A percentile compares a stretch with the other conserved stretches of the same genome.
These are phyloP conservation scores for Ceriops zippeliana DNA, from an alignment of 345 rosid genomes.

Conservation along the genomic window DNA sequence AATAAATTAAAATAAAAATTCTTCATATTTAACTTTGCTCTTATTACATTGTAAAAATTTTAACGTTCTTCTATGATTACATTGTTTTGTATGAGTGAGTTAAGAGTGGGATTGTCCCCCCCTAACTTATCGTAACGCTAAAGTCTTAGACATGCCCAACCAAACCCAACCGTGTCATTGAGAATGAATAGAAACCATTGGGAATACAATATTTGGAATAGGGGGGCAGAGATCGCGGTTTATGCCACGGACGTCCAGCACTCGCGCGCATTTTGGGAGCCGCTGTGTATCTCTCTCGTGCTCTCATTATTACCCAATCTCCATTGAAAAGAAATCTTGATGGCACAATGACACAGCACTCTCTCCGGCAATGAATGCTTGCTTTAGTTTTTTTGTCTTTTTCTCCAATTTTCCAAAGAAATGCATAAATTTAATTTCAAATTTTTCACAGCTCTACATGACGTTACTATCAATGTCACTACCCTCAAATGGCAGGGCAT, in stretches of 20 bases:
- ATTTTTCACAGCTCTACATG: neutral
- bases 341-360: constrained; percentile 1
- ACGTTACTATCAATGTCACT: neutral
- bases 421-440: neutral
- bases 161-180: neutral
- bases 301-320: constrained; percentile 26
- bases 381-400: neutral
- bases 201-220: neutral
- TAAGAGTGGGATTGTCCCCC: no score
- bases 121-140: no score
- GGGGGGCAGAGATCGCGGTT: neutral
- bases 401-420: no score
- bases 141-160: neutral
- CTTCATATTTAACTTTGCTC: no score
- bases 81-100: no score
- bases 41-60: no score
- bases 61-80: no score
- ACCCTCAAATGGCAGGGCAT: neutral
- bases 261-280: constrained; percentile 14
- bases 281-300: neutral
- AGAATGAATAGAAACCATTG: neutral
- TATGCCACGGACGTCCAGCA: neutral
- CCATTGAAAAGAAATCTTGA: constrained; percentile 5
- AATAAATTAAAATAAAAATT: no score
- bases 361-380: neutral